Conservation (phyloP, 352 stramenopile genomes). For the Pythium dissotocum region DNA sequence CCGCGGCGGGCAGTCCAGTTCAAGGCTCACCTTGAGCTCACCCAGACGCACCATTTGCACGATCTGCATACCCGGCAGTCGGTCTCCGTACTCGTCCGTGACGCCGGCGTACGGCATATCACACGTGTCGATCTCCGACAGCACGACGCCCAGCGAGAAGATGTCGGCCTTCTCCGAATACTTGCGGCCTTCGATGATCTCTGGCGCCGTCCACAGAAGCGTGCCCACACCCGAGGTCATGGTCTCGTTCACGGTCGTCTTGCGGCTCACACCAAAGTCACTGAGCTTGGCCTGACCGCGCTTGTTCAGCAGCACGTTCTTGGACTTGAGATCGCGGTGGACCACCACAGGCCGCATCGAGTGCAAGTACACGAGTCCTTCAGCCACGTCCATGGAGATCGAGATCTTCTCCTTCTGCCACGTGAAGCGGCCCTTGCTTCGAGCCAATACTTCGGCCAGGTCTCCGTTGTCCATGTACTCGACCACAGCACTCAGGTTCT, state of each 20-base stretch:
- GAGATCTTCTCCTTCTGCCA: conserved; percentile 76
- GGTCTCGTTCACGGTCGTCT: conserved; percentile 69
- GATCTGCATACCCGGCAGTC: conserved; percentile 70
- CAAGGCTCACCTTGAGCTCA: conserved; percentile 51
- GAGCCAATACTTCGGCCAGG: conserved; percentile 57
- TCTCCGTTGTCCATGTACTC: conserved; percentile 83
- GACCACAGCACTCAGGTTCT: conserved; percentile 73
- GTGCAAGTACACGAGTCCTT: conserved; percentile 87
- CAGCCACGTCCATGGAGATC: conserved; percentile 82
- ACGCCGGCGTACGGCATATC: conserved; percentile 56
- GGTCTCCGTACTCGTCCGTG: conserved; percentile 44
- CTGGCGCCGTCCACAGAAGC: conserved; percentile 82
- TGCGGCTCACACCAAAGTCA: conserved; percentile 87
- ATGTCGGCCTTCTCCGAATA: conserved; percentile 89
- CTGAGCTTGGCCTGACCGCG: conserved; percentile 76
- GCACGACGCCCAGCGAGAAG: conserved; percentile 85
- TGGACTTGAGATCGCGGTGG: conserved; percentile 87
- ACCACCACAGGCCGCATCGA: conserved; percentile 67
- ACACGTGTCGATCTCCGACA: conserved; percentile 79
- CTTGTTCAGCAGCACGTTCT: conserved; percentile 81
- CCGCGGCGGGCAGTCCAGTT: conserved; percentile 57
- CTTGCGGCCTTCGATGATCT: conserved; percentile 86
- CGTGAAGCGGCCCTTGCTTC: conserved; percentile 48
- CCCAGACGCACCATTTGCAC: conserved; percentile 60
- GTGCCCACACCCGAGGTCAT: conserved; percentile 82